These are phyloP conservation scores for Vachellia pachyceras DNA, from an alignment of 306 rosid genomes.

Conservation along the genomic window DNA sequence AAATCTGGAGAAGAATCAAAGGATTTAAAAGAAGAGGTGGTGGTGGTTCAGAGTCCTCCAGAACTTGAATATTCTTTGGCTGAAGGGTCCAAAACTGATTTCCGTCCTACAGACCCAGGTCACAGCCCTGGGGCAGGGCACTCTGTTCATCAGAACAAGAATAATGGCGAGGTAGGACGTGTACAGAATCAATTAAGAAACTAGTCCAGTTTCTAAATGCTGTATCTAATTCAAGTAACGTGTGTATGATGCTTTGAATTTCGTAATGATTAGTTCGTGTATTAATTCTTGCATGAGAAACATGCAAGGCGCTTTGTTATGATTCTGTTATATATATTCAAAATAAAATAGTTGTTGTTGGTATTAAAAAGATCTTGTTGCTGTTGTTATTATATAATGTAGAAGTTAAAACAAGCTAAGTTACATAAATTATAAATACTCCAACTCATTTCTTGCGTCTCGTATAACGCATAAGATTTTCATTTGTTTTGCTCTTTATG, in stretches of 20 bases:
- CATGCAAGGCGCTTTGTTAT: background rate
- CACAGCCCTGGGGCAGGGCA: slow-evolving; percentile 60
- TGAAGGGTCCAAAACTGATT: slow-evolving; percentile 21
- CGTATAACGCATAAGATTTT: background rate
- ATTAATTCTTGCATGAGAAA: background rate
- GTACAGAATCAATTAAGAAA: too few relatives aligned
- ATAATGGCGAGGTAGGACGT: too few relatives aligned
- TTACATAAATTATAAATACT: too few relatives aligned
- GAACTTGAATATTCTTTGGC: slow-evolving; percentile 4
- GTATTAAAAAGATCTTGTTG: too few relatives aligned
- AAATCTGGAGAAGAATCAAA: background rate
- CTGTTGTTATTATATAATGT: too few relatives aligned
- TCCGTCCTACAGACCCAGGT: slow-evolving; percentile 48
- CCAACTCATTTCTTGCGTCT: too few relatives aligned
- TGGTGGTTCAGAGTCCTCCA: slow-evolving; percentile 28
- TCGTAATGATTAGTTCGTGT: background rate
- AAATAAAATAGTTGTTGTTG: too few relatives aligned
- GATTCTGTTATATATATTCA: background rate
- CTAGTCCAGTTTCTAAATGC: too few relatives aligned
- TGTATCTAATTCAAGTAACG: background rate
- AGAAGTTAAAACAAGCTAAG: too few relatives aligned
- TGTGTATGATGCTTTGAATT: background rate
- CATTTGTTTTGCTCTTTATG: background rate
- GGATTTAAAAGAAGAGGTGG: background rate
- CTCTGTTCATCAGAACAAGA: slow-evolving; percentile 13